Evolutionary conservation across 2,329 filamentous ascomycete genomes (phyloP).

Genomic region (Zymoseptoria ardabiliae): DNA sequence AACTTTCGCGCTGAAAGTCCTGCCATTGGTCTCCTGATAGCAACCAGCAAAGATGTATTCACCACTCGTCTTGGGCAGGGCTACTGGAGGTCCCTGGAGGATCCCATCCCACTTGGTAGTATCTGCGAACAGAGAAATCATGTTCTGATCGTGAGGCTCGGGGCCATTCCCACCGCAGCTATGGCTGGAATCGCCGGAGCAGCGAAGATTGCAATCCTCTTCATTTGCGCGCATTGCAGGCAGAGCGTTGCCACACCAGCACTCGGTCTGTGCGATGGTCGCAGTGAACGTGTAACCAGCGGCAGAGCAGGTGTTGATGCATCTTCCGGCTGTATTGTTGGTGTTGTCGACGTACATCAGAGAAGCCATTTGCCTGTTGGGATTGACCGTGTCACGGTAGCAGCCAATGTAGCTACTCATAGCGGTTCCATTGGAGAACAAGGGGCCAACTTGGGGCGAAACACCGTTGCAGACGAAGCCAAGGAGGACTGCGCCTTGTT

Average conservation of each 20-base stretch:
- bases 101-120: slow-evolving; percentile 20
- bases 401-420: slow-evolving; percentile 22
- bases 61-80: slow-evolving; percentile 17
- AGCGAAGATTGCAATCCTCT: slow-evolving; percentile 18
- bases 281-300: slow-evolving; percentile 25
- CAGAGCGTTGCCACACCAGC: slow-evolving; percentile 25
- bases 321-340: slow-evolving; percentile 17
- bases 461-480: not conserved
- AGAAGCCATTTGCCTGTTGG: slow-evolving; percentile 10
- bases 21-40: slow-evolving; percentile 17
- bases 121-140: slow-evolving; percentile 14
- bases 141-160: not conserved
- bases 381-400: slow-evolving; percentile 16
- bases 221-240: slow-evolving; percentile 15
- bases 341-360: slow-evolving; percentile 11
- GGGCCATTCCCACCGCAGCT: slow-evolving; percentile 14
- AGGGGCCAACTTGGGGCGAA: slow-evolving; percentile 3
- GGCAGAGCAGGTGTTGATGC: slow-evolving; percentile 17
- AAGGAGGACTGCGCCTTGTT: not conserved
- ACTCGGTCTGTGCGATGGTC: slow-evolving; percentile 19
- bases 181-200: slow-evolving; percentile 21
- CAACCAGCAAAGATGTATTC: slow-evolving; percentile 21
- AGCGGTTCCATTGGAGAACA: slow-evolving; percentile 4
- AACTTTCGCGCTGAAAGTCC: slow-evolving; percentile 14
- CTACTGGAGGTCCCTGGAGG: slow-evolving; percentile 21